Evolutionary conservation across 2,329 filamentous ascomycete species (phyloP).

Genomic region (Colletotrichum magnum): DNA sequence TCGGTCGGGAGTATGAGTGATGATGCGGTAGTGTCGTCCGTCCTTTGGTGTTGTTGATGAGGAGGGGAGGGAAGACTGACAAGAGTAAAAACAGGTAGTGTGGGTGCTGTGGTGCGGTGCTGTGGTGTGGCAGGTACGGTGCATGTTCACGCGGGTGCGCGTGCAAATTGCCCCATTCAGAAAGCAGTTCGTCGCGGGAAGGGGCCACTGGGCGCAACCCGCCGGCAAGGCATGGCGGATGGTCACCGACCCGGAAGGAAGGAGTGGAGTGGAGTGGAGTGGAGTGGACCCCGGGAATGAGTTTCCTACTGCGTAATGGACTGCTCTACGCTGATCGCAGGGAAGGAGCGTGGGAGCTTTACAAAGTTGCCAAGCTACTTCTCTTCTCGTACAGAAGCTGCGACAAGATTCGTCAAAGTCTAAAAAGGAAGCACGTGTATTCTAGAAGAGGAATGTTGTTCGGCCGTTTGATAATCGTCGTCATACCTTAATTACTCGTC

Average conservation of each 20-base stretch:
- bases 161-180: constrained; percentile 32
- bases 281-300: constrained; percentile 11
- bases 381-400: background rate
- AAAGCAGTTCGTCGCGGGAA: constrained; percentile 30
- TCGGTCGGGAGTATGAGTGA: background rate
- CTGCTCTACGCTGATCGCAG: constrained; percentile 3
- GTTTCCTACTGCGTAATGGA: constrained; percentile 36
- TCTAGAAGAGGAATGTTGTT: constrained; percentile 16
- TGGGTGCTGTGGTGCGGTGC: background rate
- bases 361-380: background rate
- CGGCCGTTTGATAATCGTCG: constrained; percentile 2
- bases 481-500: background rate
- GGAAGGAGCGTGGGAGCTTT: background rate
- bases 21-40: background rate
- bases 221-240: constrained; percentile 17
- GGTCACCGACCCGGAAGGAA: constrained; percentile 24
- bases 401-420: constrained; percentile 13
- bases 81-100: background rate
- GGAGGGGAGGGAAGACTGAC: background rate
- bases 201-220: background rate
- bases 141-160: background rate
- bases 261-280: background rate
- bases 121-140: constrained; percentile 12
- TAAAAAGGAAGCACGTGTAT: background rate
- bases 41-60: background rate